phyloP scores from a whole-genome alignment of 2,329 filamentous ascomycete genomes.

The Aspergillus brasiliensis region DNA sequence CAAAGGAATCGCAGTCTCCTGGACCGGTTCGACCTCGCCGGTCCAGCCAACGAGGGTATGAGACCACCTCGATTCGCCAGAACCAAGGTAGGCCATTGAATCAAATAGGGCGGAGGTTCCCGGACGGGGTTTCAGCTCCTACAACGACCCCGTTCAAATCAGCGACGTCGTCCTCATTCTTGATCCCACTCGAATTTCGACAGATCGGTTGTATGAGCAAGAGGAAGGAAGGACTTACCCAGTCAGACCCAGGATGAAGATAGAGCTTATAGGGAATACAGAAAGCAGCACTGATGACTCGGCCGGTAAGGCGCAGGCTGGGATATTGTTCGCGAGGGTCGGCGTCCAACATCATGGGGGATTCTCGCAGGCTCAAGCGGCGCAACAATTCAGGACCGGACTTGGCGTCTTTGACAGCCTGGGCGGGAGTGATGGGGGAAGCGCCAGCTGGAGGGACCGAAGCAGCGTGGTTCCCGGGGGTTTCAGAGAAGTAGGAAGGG shows the following conservation, averaged over 20 bases:
- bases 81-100: constrained; percentile 84
- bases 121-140: constrained; percentile 75
- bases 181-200: not conserved
- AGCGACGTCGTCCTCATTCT: not conserved
- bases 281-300: constrained; percentile 65
- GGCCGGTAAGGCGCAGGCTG: constrained; percentile 60
- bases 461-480: constrained; percentile 25
- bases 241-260: constrained; percentile 56
- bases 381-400: constrained; percentile 55
- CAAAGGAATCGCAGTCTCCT: constrained; percentile 29
- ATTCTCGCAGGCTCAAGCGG: constrained; percentile 51
- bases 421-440: constrained; percentile 38
- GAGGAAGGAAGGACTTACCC: constrained; percentile 47
- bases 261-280: constrained; percentile 64
- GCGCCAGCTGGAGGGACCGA: constrained; percentile 19
- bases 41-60: constrained; percentile 95
- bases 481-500: constrained; percentile 33
- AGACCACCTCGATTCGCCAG: constrained; percentile 81
- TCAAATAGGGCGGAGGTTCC: constrained; percentile 93
- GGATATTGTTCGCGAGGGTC: constrained; percentile 60
- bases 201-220: not conserved
- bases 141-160: constrained; percentile 12
- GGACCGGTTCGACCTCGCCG: constrained; percentile 70
- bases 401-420: constrained; percentile 48
- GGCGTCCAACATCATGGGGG: constrained; percentile 47